phyloP scores from a whole-genome alignment of 345 rosid genomes.

The Balakata baccata region DNA sequence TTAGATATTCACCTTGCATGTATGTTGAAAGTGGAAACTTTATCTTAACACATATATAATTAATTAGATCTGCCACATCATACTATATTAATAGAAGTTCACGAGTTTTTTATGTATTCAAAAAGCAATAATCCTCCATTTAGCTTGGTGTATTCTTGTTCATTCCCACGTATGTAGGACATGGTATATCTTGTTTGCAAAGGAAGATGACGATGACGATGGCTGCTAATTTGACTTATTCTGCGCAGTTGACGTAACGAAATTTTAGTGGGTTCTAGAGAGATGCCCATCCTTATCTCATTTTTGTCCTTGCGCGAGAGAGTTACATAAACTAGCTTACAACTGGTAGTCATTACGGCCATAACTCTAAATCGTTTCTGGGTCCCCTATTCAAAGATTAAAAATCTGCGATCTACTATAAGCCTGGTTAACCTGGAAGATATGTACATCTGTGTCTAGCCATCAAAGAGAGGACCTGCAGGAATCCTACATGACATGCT shows the following conservation, averaged over 20 bases:
- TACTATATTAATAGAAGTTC: not conserved
- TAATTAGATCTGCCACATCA: not conserved
- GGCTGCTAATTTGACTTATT: not conserved
- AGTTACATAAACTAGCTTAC: slow-evolving; percentile 5
- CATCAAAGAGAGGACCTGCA: not conserved
- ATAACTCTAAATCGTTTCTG: not conserved
- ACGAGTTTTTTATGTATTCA: not conserved
- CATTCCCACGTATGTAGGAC: not conserved
- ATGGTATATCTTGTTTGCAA: not conserved
- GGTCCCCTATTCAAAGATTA: slow-evolving; percentile 12
- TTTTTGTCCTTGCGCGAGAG: slow-evolving; percentile 3
- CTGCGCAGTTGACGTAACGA: not conserved
- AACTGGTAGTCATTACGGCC: not conserved
- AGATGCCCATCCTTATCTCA: not conserved
- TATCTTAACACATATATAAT: not conserved
- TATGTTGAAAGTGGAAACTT: not conserved
- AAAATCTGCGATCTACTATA: not conserved
- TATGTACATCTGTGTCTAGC: not conserved
- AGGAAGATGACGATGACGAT: not conserved
- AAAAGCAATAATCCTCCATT: not conserved
- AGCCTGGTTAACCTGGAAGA: not conserved
- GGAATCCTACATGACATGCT: not conserved
- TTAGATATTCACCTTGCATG: not conserved
- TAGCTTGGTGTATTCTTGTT: not conserved
- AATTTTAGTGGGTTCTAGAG: not conserved